Evolutionary conservation across 2,329 filamentous ascomycete genomes (phyloP).

Genomic region (Pseudocercospora eumusae): DNA sequence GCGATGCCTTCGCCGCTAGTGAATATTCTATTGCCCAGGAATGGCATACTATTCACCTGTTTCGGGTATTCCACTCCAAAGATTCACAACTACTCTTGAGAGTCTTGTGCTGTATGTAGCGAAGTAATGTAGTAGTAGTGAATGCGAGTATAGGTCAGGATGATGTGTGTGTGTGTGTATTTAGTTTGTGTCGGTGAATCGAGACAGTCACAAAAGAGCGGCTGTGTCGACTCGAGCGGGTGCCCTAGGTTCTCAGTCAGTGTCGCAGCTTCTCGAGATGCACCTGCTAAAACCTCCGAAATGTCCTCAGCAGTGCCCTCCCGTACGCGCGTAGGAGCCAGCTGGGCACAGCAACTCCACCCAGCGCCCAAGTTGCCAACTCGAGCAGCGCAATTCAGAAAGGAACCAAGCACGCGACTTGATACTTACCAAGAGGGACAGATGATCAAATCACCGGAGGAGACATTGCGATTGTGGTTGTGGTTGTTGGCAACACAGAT

Average conservation of each 20-base stretch:
- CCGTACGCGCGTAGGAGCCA: background rate
- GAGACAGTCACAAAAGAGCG: constrained; percentile 5
- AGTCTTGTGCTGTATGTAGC: background rate
- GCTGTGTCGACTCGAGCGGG: background rate
- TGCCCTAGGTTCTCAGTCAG: constrained; percentile 4
- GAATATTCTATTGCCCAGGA: background rate
- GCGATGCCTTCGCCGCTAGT: constrained; percentile 6
- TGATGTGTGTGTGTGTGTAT: background rate
- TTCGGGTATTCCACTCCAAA: background rate
- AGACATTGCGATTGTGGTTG: constrained; percentile 24
- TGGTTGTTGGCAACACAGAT: constrained; percentile 23
- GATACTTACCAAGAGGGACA: constrained; percentile 16
- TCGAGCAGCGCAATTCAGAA: background rate
- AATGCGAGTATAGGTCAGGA: background rate
- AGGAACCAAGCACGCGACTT: constrained; percentile 1
- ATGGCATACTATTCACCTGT: constrained; percentile 5
- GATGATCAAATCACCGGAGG: constrained; percentile 22
- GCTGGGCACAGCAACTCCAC: background rate
- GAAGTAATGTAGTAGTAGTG: background rate
- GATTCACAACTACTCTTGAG: too few species aligned
- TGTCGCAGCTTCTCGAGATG: constrained; percentile 6
- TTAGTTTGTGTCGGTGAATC: background rate
- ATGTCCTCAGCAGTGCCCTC: background rate
- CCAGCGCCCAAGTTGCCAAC: background rate
- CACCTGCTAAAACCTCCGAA: background rate